Percentiles rank a stretch among this genome's conserved stretches.
Evolutionary conservation across 2,329 filamentous ascomycete species (phyloP).

Genomic region (Diaporthe citri): DNA sequence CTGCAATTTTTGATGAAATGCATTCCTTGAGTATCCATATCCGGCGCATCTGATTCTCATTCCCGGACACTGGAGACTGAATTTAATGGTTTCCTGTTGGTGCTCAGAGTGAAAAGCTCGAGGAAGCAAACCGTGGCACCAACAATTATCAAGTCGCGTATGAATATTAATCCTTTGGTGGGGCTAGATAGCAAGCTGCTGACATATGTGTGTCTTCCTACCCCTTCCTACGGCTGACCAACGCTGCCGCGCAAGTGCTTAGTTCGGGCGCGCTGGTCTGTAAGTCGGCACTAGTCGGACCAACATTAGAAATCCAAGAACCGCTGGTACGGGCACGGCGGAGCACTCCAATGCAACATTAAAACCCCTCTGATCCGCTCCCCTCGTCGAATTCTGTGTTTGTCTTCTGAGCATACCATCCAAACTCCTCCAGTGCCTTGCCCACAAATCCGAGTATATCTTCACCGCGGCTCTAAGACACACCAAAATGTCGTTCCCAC

Average conservation of each 20-base stretch:
- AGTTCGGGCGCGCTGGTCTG: background rate
- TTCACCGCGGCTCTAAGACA: background rate
- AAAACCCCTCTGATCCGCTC: background rate
- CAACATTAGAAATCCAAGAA: conserved; percentile 15
- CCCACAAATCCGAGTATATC: background rate
- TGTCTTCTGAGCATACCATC: background rate
- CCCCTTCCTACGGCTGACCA: background rate
- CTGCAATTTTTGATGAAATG: too few species aligned
- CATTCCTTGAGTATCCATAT: too few species aligned
- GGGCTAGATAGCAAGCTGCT: background rate
- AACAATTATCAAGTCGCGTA: background rate
- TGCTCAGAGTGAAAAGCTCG: background rate
- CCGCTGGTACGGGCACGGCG: background rate
- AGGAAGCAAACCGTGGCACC: background rate
- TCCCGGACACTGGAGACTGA: background rate
- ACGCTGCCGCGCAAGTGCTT: background rate
- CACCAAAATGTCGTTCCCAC: background rate
- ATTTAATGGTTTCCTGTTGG: background rate
- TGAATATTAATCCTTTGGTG: background rate
- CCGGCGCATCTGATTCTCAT: background rate
- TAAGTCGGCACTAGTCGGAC: background rate
- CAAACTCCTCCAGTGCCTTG: background rate
- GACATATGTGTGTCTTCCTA: background rate
- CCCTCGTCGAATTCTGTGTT: background rate
- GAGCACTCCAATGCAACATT: background rate